Conservation (phyloP, 1,284 basidiomycete species). For the Ganoderma boninense region DNA sequence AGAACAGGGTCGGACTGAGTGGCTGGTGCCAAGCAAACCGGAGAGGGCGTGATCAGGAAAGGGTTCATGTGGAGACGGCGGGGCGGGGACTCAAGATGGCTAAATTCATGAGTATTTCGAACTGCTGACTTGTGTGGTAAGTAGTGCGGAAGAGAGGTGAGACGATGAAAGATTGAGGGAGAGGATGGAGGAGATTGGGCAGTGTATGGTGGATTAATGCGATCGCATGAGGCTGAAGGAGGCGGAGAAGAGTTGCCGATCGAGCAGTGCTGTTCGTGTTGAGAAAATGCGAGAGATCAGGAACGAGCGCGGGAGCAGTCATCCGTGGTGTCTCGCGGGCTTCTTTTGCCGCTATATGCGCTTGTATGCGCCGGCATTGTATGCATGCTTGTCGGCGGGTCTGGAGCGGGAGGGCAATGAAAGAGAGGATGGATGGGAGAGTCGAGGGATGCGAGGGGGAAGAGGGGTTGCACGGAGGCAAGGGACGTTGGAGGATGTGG, state of each 20-base stretch:
- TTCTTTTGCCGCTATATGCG: neutral
- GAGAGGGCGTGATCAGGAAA: neutral
- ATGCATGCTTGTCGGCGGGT: neutral
- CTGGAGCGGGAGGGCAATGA: neutral
- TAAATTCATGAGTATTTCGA: neutral
- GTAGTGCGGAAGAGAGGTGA: too few relatives aligned
- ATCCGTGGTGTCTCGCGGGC: neutral
- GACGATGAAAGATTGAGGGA: neutral
- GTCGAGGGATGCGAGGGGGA: too few relatives aligned
- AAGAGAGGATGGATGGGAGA: neutral
- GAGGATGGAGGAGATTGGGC: neutral
- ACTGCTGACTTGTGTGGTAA: neutral
- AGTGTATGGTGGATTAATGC: neutral
- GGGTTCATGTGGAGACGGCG: neutral
- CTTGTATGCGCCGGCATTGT: neutral
- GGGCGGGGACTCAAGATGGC: neutral
- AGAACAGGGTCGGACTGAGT: too few relatives aligned
- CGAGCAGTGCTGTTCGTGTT: neutral
- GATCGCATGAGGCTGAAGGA: neutral
- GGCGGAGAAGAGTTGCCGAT: neutral
- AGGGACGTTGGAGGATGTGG: neutral
- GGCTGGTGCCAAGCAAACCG: neutral
- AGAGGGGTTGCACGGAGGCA: neutral
- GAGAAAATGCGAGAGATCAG: neutral
- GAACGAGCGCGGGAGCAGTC: neutral